Evolutionary conservation across 2,329 filamentous ascomycete species (phyloP).

Genomic region (Verticillium nubilum): DNA sequence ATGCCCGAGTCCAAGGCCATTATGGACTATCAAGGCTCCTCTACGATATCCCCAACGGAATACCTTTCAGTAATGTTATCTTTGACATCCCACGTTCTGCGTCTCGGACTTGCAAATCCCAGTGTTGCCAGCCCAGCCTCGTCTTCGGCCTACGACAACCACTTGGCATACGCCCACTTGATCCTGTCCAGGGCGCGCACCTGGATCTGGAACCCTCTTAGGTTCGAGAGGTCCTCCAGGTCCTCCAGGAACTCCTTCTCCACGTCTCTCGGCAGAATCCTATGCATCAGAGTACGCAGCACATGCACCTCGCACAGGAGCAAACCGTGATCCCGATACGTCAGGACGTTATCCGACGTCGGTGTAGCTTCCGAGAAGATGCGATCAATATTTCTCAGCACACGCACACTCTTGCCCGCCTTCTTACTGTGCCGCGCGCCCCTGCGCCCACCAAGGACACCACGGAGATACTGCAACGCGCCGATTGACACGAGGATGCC

Average conservation of each 20-base stretch:
- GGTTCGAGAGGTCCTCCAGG: conserved; percentile 77
- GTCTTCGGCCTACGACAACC: conserved; percentile 40
- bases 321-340: conserved; percentile 89
- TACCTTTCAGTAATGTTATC: background rate
- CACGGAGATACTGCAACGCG: conserved; percentile 65
- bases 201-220: conserved; percentile 74
- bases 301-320: conserved; percentile 86
- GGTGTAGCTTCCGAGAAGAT: conserved; percentile 65
- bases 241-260: conserved; percentile 86
- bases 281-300: conserved; percentile 62
- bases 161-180: conserved; percentile 83
- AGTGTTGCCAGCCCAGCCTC: background rate
- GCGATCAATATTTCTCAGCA: conserved; percentile 83
- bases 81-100: background rate
- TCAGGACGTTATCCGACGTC: conserved; percentile 67
- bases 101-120: background rate
- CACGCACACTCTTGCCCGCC: conserved; percentile 66
- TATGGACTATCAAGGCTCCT: background rate
- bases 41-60: too few species aligned
- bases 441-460: conserved; percentile 63
- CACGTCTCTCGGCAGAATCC: conserved; percentile 66
- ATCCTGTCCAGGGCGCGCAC: conserved; percentile 75
- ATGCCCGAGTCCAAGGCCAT: background rate
- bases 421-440: conserved; percentile 61
- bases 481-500: conserved; percentile 82